A percentile compares a stretch with the other conserved stretches of the same genome.
Evolutionary conservation across 2,329 filamentous ascomycete genomes (phyloP).

Genomic region (Colletotrichum kahawae): DNA sequence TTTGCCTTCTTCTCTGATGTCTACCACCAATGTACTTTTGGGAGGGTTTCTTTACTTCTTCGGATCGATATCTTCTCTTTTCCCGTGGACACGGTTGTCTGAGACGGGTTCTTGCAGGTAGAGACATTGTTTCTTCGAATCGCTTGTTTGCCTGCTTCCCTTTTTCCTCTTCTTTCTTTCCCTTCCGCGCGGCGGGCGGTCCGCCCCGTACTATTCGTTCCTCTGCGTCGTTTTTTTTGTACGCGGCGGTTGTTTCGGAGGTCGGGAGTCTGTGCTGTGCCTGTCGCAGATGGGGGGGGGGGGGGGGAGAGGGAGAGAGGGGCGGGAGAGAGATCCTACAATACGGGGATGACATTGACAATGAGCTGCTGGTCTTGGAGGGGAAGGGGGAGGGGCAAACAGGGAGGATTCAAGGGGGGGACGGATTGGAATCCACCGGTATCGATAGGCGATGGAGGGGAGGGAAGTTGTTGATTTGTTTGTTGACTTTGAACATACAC

Average conservation of each 20-base stretch:
- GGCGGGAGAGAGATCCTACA: not conserved
- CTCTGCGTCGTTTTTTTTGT: not conserved
- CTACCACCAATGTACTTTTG: not conserved
- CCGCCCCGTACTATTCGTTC: not conserved
- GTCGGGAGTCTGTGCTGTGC: constrained; percentile 18
- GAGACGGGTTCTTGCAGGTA: not conserved
- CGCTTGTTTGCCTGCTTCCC: not conserved
- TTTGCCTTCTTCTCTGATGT: not conserved
- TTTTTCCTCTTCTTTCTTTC: not conserved
- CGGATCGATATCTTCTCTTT: not conserved
- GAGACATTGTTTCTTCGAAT: not conserved
- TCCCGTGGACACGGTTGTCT: not conserved
- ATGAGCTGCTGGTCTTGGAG: not conserved
- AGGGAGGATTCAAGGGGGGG: not conserved
- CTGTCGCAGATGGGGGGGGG: not conserved
- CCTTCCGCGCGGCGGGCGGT: not conserved
- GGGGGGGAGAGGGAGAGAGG: not conserved
- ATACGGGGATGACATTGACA: not conserved
- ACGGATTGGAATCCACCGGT: not conserved
- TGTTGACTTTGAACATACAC: not conserved
- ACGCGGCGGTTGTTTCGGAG: not conserved
- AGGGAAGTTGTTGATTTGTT: not conserved
- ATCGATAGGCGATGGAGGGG: constrained; percentile 11
- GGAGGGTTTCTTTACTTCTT: not conserved
- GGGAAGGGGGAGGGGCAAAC: not conserved